Evolutionary conservation across 2,329 filamentous ascomycete species (phyloP).

Genomic region (Mycosphaerelloides madeirae): DNA sequence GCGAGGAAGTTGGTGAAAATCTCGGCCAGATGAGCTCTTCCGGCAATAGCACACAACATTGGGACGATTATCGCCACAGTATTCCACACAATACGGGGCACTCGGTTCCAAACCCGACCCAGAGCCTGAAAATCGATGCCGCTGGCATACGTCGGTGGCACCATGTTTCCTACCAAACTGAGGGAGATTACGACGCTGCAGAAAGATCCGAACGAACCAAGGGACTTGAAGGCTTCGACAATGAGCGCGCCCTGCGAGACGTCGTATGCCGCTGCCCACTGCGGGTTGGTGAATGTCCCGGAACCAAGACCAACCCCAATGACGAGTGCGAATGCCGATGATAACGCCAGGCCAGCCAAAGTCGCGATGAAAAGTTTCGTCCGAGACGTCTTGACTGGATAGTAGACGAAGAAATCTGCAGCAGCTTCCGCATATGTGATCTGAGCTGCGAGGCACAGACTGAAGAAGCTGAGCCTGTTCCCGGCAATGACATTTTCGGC

Average conservation of each 20-base stretch:
- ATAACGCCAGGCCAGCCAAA: conserved; percentile 51
- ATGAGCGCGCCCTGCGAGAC: conserved; percentile 61
- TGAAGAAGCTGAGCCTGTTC: conserved; percentile 64
- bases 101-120: conserved; percentile 51
- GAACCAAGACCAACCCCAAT: conserved; percentile 60
- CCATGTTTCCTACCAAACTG: conserved; percentile 61
- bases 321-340: conserved; percentile 58
- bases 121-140: conserved; percentile 66
- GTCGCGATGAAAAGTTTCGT: conserved; percentile 55
- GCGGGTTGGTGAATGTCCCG: conserved; percentile 48
- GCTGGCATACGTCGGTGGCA: conserved; percentile 60
- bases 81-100: conserved; percentile 64
- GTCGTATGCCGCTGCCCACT: conserved; percentile 55
- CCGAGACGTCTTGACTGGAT: conserved; percentile 49
- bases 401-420: conserved; percentile 67
- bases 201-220: conserved; percentile 62
- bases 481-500: conserved; percentile 47
- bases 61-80: conserved; percentile 58
- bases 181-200: conserved; percentile 61
- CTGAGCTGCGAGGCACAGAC: conserved; percentile 60
- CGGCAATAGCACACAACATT: conserved; percentile 60
- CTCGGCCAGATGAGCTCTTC: conserved; percentile 55
- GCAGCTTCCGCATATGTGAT: conserved; percentile 60
- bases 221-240: conserved; percentile 55
- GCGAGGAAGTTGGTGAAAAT: conserved; percentile 68